These are phyloP conservation scores for Jacaranda copaia DNA, from an alignment of 257 asterid species.

Conservation along the genomic window DNA sequence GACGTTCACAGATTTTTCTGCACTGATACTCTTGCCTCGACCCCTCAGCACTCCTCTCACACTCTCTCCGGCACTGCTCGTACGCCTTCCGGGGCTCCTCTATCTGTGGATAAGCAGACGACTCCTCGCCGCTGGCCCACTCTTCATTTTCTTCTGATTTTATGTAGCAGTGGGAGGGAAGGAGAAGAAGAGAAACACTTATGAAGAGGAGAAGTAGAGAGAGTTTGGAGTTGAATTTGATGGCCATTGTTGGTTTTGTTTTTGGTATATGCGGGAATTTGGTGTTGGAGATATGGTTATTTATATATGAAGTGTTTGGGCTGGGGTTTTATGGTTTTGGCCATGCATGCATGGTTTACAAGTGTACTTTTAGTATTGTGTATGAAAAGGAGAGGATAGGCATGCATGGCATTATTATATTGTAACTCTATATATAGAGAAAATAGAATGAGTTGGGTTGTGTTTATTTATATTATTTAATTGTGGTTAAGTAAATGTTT, in stretches of 20 bases:
- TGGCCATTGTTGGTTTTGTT: conserved; percentile 11
- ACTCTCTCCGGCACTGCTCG: conserved; percentile 33
- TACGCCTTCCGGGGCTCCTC: conserved; percentile 34
- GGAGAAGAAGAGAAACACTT: conserved; percentile 29
- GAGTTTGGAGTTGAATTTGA: conserved; percentile 16
- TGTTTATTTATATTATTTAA: too few relatives aligned
- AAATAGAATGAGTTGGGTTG: too few relatives aligned
- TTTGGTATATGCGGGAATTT: background rate
- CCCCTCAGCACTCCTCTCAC: background rate
- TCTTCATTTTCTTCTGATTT: background rate
- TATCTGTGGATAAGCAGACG: background rate
- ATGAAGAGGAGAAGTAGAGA: conserved; percentile 30
- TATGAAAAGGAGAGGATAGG: background rate
- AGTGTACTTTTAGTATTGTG: background rate
- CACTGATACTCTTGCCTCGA: conserved; percentile 20
- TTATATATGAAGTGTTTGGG: background rate
- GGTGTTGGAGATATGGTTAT: background rate
- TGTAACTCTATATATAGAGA: too few relatives aligned
- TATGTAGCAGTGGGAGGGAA: conserved; percentile 29
- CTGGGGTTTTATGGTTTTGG: conserved; percentile 2
- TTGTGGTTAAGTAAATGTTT: too few relatives aligned
- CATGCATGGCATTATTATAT: background rate
- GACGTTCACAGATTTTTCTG: conserved; percentile 12
- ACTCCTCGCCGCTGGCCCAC: conserved; percentile 9
- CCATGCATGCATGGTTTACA: conserved; percentile 32